A percentile compares a stretch with the other conserved stretches of the same genome.
These are phyloP conservation scores for Candida taoyuanica DNA, from an alignment of 805 yeast species.

Conservation along the genomic window DNA sequence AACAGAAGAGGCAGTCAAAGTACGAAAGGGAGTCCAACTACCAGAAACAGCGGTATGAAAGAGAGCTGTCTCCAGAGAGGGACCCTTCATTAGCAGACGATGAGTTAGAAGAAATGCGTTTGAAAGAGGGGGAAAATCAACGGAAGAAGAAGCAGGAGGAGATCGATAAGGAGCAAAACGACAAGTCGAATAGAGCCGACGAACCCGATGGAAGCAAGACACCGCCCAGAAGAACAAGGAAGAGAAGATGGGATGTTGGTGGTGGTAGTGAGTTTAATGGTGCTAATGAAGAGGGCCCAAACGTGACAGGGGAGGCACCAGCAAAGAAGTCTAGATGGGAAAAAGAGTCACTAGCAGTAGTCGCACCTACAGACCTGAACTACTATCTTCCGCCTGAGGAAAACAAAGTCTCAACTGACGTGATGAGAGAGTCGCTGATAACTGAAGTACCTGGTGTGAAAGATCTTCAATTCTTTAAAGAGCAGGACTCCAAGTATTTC, in stretches of 20 bases:
- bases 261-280: too few relatives aligned
- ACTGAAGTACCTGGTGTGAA: slow-evolving; percentile 59
- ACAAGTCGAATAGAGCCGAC: neutral
- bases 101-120: slow-evolving; percentile 38
- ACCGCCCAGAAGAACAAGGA: slow-evolving; percentile 24
- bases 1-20: slow-evolving; percentile 26
- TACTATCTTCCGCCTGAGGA: slow-evolving; percentile 54
- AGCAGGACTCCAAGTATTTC: slow-evolving; percentile 68
- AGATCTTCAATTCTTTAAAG: slow-evolving; percentile 65
- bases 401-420: slow-evolving; percentile 27
- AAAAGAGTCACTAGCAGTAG: too few relatives aligned
- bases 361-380: too few relatives aligned
- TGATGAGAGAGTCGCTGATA: slow-evolving; percentile 36
- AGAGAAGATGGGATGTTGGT: slow-evolving; percentile 26
- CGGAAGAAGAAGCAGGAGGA: slow-evolving; percentile 18
- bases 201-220: slow-evolving; percentile 25
- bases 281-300: too few relatives aligned
- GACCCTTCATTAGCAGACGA: slow-evolving; percentile 35
- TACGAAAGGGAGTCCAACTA: slow-evolving; percentile 42
- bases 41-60: slow-evolving; percentile 36
- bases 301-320: neutral
- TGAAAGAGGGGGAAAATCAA: slow-evolving; percentile 33
- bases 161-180: neutral
- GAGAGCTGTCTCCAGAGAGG: slow-evolving; percentile 28
- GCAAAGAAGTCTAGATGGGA: slow-evolving; percentile 18